Conservation (phyloP, 192 early-diverging fungal genomes). For the Geosiphon pyriformis region DNA sequence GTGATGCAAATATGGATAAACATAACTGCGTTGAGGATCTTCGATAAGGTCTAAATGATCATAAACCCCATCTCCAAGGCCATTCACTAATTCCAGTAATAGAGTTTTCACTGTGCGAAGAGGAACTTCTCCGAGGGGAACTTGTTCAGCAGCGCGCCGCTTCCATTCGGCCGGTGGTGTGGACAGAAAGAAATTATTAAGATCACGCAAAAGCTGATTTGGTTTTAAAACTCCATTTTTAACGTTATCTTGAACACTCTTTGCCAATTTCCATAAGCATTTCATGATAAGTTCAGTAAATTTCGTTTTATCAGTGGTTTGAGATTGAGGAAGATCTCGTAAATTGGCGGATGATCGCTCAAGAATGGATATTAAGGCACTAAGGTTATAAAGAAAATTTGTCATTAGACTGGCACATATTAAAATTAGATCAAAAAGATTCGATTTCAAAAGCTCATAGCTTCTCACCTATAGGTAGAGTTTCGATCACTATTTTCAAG, state of each 20-base stretch:
- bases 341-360: slow-evolving; percentile 53
- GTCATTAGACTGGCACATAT: background rate
- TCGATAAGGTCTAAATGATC: slow-evolving; percentile 57
- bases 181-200: slow-evolving; percentile 77
- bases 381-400: slow-evolving; percentile 24
- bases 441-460: background rate
- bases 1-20: slow-evolving; percentile 59
- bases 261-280: slow-evolving; percentile 95
- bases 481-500: slow-evolving; percentile 87
- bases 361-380: slow-evolving; percentile 69
- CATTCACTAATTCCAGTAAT: slow-evolving; percentile 66
- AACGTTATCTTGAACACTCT: slow-evolving; percentile 71
- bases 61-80: slow-evolving; percentile 56
- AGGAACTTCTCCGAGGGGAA: slow-evolving; percentile 86
- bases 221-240: slow-evolving; percentile 54
- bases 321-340: slow-evolving; percentile 43
- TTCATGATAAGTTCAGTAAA: slow-evolving; percentile 91
- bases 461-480: slow-evolving; percentile 55
- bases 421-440: slow-evolving; percentile 12
- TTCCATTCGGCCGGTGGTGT: slow-evolving; percentile 89
- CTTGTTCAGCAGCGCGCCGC: slow-evolving; percentile 61
- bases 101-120: slow-evolving; percentile 93
- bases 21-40: slow-evolving; percentile 55
- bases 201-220: slow-evolving; percentile 61
- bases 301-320: slow-evolving; percentile 51